Evolutionary conservation across 2,329 filamentous ascomycete genomes (phyloP), one percentile per base, ranked within the genome.

Genomic region (Lecanicillium sp.): DNA sequence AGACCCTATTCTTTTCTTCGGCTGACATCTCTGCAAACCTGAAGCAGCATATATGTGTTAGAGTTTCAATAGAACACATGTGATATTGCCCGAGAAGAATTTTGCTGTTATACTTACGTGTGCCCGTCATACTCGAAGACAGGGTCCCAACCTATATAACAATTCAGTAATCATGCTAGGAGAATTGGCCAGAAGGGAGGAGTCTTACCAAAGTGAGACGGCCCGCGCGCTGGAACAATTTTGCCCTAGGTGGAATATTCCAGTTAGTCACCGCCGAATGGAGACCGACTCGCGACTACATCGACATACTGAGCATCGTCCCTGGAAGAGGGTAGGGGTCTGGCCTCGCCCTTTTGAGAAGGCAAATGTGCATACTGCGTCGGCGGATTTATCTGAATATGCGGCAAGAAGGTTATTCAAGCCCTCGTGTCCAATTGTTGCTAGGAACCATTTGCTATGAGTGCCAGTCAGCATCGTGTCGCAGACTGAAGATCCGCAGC

Each of bases 1-100:
- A 96, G 54, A 98, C 87, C 55, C 80, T 78, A 67, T 97, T 98
- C 79, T 94, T 94, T 57, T 80, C 77, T 9, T 59, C 65, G 61
- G 84, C 89, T 37, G 87, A 84, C 92, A 98, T 98, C 67, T 98
- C 92, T 19, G 92, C 92, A 58, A 94, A 84, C 3, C 79, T 84
- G 15, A 32, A 2, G n/a, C 10, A 14, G 6, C 6, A 17, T 33
- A 22, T 20, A 6, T n/a, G 12, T 15, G 33, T 36, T 13, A 40
- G 38, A 25, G 11, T 7, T 7, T 6, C 22, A 25, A 25, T 12
- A 17, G 5, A 9, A 5, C 8, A 9, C 5, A 13, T 6, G 17
- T n/a, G 11, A 12, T 8, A 22, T 29, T 27, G 28, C 13, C 25
- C 14, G 12, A 28, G 14, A 37, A 20, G 17, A 25, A 14, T 29